Evolutionary conservation across 2,329 filamentous ascomycete species (phyloP), one percentile per base, ranked within the genome.

Genomic region (Kalmusia sp.): DNA sequence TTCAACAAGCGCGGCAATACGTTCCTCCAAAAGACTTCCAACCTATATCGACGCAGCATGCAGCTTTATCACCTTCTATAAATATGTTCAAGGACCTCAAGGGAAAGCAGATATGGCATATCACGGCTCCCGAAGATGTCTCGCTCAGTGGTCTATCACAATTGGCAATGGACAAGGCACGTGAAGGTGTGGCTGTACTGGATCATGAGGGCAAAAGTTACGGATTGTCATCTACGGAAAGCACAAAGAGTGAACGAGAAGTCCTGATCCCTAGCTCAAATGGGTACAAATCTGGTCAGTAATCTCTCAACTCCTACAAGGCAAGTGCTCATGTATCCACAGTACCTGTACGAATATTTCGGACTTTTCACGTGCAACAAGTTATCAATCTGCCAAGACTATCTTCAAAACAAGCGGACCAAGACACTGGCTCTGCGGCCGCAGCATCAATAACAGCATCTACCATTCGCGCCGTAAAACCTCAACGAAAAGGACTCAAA

Each of bases 81-180:
- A 76, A 82, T 19, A 73, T 88, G 48, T 85, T 90, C 63, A 82
- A 78, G 63, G 83, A 84, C 62, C 70, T 88, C 6, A 77, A 85
- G 51, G 87, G 87, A 57, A 92, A 91, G 77, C 87, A 92, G 69
- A 79, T 92, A 54, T 93, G 89, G 90, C 90, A 92, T 70, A 91
- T 93, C 63, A 90, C 87, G 8, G 87, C 88, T 3, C 90, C 90
- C 2, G 83, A 86, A 5, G 85, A 84, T 9, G 77, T 92, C 2
- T 85, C 89, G n/a, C 81, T 92, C 51, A 85, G 84, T 9, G 80
- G 88, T 1, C 76, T 92, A 40, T 83, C 86, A 67, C 81, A 87
- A 58, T 77, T 91, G 55, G 82, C 87, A 31, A 82, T 91, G 63
- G 82, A 85, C 51, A 79, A 82, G 47, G 80, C 82, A 2, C 76